phyloP scores from a whole-genome alignment of 306 rosid species.

The Carpinus fangiana region DNA sequence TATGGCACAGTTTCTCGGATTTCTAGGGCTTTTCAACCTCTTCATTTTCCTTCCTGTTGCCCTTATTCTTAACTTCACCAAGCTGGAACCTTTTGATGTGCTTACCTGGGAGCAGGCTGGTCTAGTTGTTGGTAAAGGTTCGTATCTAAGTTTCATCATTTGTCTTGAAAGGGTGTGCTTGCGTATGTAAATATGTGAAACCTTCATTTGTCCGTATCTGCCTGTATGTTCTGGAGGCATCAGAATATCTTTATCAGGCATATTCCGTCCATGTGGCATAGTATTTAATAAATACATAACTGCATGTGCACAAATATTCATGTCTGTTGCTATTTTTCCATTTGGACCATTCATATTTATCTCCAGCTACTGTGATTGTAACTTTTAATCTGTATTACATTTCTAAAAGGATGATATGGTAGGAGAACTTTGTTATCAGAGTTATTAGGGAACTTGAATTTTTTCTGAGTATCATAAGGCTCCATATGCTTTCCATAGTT shows the following conservation, averaged over 20 bases:
- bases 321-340: conserved; percentile 6
- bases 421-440: background rate
- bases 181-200: background rate
- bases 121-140: conserved; percentile 89
- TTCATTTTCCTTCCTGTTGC: conserved; percentile 79
- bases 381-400: background rate
- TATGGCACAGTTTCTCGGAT: conserved; percentile 96
- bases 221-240: background rate
- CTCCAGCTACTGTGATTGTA: background rate
- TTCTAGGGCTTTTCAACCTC: conserved; percentile 78
- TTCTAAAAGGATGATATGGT: background rate
- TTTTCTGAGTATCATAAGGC: background rate
- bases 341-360: background rate
- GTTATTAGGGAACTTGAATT: background rate
- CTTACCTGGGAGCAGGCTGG: conserved; percentile 83
- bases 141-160: conserved; percentile 22
- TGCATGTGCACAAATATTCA: background rate
- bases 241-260: background rate
- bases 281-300: background rate
- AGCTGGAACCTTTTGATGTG: conserved; percentile 55
- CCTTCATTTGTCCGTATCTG: background rate
- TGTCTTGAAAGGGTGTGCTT: conserved; percentile 2
- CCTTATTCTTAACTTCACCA: conserved; percentile 57
- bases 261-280: background rate
- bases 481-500: background rate